Conservation (phyloP, 106 monocot species). For the Alisma plantagoaquatica region DNA sequence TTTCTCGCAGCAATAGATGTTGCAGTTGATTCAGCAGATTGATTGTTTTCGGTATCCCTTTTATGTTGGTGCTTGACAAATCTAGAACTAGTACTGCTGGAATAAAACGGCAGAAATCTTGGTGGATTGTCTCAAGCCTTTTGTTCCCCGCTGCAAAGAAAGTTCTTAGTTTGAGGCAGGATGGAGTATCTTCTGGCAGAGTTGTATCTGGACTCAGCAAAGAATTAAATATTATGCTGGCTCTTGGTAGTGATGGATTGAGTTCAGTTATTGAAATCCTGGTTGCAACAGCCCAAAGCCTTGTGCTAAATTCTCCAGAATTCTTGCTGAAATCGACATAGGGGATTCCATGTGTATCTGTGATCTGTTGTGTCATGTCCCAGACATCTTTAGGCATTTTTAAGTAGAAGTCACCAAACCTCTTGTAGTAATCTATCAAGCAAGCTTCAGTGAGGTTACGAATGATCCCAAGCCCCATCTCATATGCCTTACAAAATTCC, state of each 20-base stretch:
- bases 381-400: neutral
- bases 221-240: too few relatives aligned
- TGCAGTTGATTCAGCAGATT: neutral
- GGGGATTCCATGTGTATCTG: too few relatives aligned
- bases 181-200: neutral
- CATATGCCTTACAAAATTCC: neutral
- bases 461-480: neutral
- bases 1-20: neutral
- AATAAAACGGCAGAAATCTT: slow-evolving; percentile 1
- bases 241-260: too few relatives aligned
- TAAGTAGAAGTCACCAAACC: neutral
- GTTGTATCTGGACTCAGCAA: too few relatives aligned
- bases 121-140: neutral
- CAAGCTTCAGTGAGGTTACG: neutral
- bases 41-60: neutral
- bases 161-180: neutral
- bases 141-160: neutral
- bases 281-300: neutral
- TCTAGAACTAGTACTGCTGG: slow-evolving; percentile 1
- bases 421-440: neutral
- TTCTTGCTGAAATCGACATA: too few relatives aligned
- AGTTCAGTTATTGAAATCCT: slow-evolving; percentile 4
- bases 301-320: neutral
- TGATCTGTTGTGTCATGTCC: neutral
- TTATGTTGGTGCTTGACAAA: neutral